A percentile compares a stretch with the other conserved stretches of the same genome.
phyloP scores from a whole-genome alignment of 1,284 basidiomycete genomes.

The Retiboletus flavoniger region DNA sequence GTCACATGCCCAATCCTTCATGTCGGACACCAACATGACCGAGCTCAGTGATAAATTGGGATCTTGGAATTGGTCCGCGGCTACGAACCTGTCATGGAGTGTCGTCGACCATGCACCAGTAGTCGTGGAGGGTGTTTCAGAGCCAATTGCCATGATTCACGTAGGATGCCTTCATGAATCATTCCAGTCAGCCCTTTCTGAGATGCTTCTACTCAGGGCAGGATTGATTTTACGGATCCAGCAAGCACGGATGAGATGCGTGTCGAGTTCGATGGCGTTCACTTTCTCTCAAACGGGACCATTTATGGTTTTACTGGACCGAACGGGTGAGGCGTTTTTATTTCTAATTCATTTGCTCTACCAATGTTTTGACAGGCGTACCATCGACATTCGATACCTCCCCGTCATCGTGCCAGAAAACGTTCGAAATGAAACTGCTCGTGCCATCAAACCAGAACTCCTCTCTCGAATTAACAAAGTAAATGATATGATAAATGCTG shows the following conservation, averaged over 20 bases:
- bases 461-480: constrained; percentile 56
- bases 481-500: constrained; percentile 60
- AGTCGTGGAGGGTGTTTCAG: constrained; percentile 32
- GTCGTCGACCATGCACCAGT: constrained; percentile 55
- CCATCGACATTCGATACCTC: constrained; percentile 66
- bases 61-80: constrained; percentile 68
- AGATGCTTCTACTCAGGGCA: constrained; percentile 47
- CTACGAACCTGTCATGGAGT: constrained; percentile 62
- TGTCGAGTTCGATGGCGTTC: constrained; percentile 76
- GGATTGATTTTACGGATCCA: constrained; percentile 60
- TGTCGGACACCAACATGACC: constrained; percentile 52
- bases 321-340: constrained; percentile 47
- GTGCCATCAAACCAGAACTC: constrained; percentile 66
- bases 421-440: constrained; percentile 59
- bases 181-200: neutral
- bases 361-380: constrained; percentile 39
- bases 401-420: constrained; percentile 60
- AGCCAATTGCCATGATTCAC: constrained; percentile 58
- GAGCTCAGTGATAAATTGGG: constrained; percentile 48
- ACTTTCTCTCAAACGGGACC: constrained; percentile 74
- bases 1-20: constrained; percentile 46
- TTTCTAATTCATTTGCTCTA: neutral
- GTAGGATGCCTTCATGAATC: constrained; percentile 41
- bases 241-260: constrained; percentile 54
- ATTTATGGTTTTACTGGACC: constrained; percentile 75